Evolutionary conservation across 495 filamentous ascomycete species (phyloP).

Genomic region (Xylaria bambusicola): DNA sequence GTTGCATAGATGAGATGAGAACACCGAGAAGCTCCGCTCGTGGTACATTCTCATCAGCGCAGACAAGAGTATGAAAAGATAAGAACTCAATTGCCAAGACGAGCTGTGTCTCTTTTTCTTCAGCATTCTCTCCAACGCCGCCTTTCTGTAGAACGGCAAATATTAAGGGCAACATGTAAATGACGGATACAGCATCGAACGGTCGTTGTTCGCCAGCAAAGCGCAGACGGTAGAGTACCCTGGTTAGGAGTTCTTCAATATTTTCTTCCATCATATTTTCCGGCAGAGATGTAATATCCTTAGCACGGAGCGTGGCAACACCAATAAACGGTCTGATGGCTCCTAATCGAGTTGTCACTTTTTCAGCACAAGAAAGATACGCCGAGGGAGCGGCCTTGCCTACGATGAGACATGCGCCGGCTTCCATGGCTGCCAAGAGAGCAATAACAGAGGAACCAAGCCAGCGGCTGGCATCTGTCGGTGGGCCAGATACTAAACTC

Average conservation of each 20-base stretch:
- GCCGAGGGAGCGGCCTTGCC: conserved; percentile 76
- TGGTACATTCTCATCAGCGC: conserved; percentile 70
- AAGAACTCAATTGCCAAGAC: conserved; percentile 89
- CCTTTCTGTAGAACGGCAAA: conserved; percentile 73
- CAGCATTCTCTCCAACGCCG: conserved; percentile 69
- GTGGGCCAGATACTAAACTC: conserved; percentile 79
- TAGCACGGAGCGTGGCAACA: conserved; percentile 76
- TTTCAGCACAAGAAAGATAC: conserved; percentile 74
- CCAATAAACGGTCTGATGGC: conserved; percentile 78
- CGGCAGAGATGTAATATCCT: conserved; percentile 70
- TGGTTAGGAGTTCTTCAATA: conserved; percentile 81
- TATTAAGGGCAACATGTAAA: conserved; percentile 82
- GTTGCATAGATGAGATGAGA: conserved; percentile 80
- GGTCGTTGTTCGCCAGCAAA: conserved; percentile 90
- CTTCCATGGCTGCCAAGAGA: conserved; percentile 69
- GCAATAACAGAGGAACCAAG: conserved; percentile 74
- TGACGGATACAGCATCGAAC: conserved; percentile 81
- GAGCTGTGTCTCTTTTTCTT: conserved; percentile 84
- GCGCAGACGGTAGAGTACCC: conserved; percentile 85
- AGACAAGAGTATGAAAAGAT: conserved; percentile 79
- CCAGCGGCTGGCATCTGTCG: conserved; percentile 82
- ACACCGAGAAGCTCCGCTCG: conserved; percentile 68
- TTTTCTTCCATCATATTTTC: conserved; percentile 73
- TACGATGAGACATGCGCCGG: conserved; percentile 77
- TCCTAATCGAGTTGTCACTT: conserved; percentile 74